Evolutionary conservation across 495 filamentous ascomycete species (phyloP), one percentile per base, ranked within the genome.

Genomic region (Rusavskia elegans): DNA sequence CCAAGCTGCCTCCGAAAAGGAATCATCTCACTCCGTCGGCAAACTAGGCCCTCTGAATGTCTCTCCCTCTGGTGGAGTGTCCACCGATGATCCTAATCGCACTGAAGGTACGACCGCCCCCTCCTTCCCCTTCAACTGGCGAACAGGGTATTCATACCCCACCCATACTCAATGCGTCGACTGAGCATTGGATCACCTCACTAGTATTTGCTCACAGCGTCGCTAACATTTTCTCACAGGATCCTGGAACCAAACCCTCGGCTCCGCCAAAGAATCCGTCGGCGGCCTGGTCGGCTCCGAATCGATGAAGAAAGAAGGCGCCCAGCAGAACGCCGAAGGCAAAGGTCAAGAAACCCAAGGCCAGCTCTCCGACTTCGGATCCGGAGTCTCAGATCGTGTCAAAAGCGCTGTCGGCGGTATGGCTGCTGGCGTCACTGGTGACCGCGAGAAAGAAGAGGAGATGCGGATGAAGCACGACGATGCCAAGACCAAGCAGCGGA

Each of bases 401-500:
- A 69, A 75, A 20, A 89, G 90, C 36, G 68, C 82, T 10, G 57
- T 94, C 9, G 87, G 87, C 8, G 68, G 72, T 35, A 79, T 81
- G 19, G 74, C 79, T 35, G 80, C 89, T 20, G 78, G 79, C 19
- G 51, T 93, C 9, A 82, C 78, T 7, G 88, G 89, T 21, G 82
- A 97, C 62, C 63, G 68, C 6, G 68, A 68, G 30, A 75, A 75
- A 41, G 72, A 93, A 71, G 53, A 64, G 60, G 70, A 77, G 57
- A 78, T 74, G 46, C 71, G 81, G 65, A 61, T 76, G 44, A 71
- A 82, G 63, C 90, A 94, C 59, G 89, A 93, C 62, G 66, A 75
- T 58, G 90, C 89, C 35, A 96, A 95, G 78, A 88, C 84, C 23
- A 71, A 76, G 62, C 83, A 94, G 73, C 74, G 89, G 13, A 83